Percentiles rank a stretch among this genome's conserved stretches.
phyloP scores from a whole-genome alignment of 225 moss, liverwort and hornwort genomes.

The Bryoerythrophyllum caledonicum region DNA sequence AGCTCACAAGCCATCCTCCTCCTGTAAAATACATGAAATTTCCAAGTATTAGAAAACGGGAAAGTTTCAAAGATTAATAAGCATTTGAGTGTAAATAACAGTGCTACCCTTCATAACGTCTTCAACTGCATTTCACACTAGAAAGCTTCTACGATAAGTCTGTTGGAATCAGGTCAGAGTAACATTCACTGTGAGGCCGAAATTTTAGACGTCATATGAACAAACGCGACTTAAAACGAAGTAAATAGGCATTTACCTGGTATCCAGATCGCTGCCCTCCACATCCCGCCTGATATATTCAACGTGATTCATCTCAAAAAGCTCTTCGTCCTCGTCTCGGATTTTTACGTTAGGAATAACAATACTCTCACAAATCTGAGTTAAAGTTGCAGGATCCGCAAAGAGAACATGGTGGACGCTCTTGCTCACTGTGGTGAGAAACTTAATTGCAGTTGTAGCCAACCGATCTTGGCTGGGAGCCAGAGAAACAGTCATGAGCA shows the following conservation, averaged over 20 bases:
- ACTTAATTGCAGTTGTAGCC: constrained; percentile 96
- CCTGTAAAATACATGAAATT: constrained; percentile 32
- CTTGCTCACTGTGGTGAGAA: constrained; percentile 93
- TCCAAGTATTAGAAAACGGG: not conserved
- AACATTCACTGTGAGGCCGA: not conserved
- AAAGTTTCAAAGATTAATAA: not conserved
- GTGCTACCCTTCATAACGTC: not conserved
- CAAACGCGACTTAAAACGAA: not conserved
- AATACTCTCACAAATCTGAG: constrained; percentile 93
- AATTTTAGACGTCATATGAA: not conserved
- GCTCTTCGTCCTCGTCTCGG: constrained; percentile 94
- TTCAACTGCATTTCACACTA: not conserved
- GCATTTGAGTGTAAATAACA: not conserved
- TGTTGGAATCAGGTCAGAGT: not conserved
- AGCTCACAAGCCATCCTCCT: constrained; percentile 98
- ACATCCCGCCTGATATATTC: constrained; percentile 97
- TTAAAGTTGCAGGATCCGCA: constrained; percentile 67
- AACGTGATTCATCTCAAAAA: constrained; percentile 99
- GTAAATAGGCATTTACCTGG: constrained; percentile 37
- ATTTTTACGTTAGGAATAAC: constrained; percentile 95
- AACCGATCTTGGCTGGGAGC: constrained; percentile 81
- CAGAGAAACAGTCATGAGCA: constrained; percentile 85
- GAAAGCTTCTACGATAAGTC: not conserved
- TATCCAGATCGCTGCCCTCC: constrained; percentile 98
- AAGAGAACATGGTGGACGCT: constrained; percentile 91